These are phyloP conservation scores for Boletus reticulatus DNA, from an alignment of 768 basidiomycete species.

Conservation along the genomic window DNA sequence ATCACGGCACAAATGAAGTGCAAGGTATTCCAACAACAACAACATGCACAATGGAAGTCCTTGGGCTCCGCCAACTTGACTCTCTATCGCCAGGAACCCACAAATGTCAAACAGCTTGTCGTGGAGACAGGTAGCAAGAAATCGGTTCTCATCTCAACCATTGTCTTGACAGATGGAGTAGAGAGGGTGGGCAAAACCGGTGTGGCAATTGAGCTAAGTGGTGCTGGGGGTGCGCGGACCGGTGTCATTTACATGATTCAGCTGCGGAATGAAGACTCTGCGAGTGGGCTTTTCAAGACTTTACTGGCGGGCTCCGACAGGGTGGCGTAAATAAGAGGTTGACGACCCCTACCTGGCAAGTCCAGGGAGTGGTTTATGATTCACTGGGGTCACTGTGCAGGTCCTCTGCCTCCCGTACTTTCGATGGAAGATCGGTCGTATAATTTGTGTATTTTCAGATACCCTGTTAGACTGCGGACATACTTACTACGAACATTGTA, in stretches of 20 bases:
- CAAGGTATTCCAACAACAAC: slow-evolving; percentile 95
- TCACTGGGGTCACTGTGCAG: background rate
- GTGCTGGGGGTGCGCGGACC: slow-evolving; percentile 78
- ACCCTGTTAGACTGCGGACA: slow-evolving; percentile 10
- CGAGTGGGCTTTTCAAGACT: slow-evolving; percentile 81
- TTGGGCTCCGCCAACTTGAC: slow-evolving; percentile 86
- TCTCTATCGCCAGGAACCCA: slow-evolving; percentile 81
- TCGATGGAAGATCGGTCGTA: background rate
- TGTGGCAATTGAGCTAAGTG: slow-evolving; percentile 92
- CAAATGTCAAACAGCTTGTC: slow-evolving; percentile 93
- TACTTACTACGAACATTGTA: background rate
- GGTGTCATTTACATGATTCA: slow-evolving; percentile 98
- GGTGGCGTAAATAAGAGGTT: slow-evolving; percentile 27
- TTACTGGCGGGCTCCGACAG: slow-evolving; percentile 88
- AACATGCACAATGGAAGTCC: slow-evolving; percentile 97
- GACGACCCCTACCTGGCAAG: background rate
- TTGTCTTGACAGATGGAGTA: slow-evolving; percentile 93
- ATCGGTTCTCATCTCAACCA: slow-evolving; percentile 86
- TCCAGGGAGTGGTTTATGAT: background rate
- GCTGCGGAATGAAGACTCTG: slow-evolving; percentile 83
- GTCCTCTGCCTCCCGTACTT: background rate
- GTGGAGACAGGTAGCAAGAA: slow-evolving; percentile 83
- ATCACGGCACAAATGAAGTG: slow-evolving; percentile 94
- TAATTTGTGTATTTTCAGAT: slow-evolving; percentile 4
- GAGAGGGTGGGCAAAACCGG: slow-evolving; percentile 99